Evolutionary conservation across 1,139 yeast genomes (phyloP).

Genomic region (Suhomyces yuchorum): DNA sequence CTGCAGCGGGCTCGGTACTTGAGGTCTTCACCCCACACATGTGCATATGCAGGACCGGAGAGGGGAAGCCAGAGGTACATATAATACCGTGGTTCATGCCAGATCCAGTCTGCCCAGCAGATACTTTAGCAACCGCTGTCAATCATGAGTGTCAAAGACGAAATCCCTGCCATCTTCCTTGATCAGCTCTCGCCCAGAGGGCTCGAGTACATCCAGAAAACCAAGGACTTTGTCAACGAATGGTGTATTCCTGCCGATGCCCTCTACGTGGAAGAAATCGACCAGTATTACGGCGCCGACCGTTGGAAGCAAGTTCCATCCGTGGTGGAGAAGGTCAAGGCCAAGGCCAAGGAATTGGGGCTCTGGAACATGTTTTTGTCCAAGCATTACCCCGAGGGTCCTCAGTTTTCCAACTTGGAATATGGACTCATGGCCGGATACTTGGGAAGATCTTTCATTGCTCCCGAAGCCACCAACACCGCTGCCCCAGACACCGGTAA

Average conservation of each 20-base stretch:
- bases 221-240: conserved; percentile 56
- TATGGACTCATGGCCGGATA: conserved; percentile 73
- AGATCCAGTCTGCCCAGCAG: not conserved
- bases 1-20: conserved; percentile 3
- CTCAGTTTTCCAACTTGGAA: conserved; percentile 66
- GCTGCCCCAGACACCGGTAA: conserved; percentile 77
- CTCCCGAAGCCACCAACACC: conserved; percentile 67
- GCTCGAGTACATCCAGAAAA: conserved; percentile 49
- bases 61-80: not conserved
- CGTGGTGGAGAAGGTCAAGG: conserved; percentile 54
- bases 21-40: conserved; percentile 1
- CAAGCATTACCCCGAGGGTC: conserved; percentile 58
- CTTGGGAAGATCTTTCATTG: conserved; percentile 58
- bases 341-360: conserved; percentile 57
- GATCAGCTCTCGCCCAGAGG: conserved; percentile 53
- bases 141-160: conserved; percentile 39
- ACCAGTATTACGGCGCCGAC: conserved; percentile 35
- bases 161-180: conserved; percentile 47
- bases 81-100: not conserved
- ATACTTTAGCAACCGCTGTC: not conserved
- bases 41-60: not conserved
- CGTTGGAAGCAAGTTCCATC: conserved; percentile 58
- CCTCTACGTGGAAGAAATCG: conserved; percentile 43
- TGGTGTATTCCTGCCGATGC: conserved; percentile 64
- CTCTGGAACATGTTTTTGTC: conserved; percentile 69